A percentile compares a stretch with the other conserved stretches of the same genome.
phyloP scores from a whole-genome alignment of 2,329 filamentous ascomycete genomes.

The Fusarium oxysporum region DNA sequence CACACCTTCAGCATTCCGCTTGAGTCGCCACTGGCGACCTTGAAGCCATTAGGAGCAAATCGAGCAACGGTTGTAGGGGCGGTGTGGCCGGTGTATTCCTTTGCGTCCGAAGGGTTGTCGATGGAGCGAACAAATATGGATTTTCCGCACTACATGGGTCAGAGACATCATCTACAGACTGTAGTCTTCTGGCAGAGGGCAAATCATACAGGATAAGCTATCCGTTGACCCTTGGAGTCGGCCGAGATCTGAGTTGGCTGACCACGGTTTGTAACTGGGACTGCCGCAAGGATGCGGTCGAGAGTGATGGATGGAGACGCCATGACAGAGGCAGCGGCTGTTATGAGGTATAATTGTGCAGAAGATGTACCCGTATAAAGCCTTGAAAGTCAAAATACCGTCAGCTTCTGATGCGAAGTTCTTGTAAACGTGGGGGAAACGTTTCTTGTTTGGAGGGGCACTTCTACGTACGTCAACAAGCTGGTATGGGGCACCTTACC shows the following conservation, averaged over 20 bases:
- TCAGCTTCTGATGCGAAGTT: slow-evolving; percentile 20
- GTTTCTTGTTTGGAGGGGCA: slow-evolving; percentile 29
- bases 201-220: slow-evolving; percentile 86
- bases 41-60: slow-evolving; percentile 94
- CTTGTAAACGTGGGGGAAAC: slow-evolving; percentile 31
- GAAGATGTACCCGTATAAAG: neutral
- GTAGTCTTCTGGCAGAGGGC: neutral
- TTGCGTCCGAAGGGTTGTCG: slow-evolving; percentile 84
- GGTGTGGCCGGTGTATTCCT: slow-evolving; percentile 94
- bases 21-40: slow-evolving; percentile 90
- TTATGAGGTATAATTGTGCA: neutral
- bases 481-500: slow-evolving; percentile 27
- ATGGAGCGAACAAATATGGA: slow-evolving; percentile 96
- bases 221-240: slow-evolving; percentile 88
- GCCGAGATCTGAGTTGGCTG: slow-evolving; percentile 89
- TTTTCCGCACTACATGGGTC: slow-evolving; percentile 79
- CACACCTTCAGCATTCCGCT: slow-evolving; percentile 89
- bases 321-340: slow-evolving; percentile 42
- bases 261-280: slow-evolving; percentile 84
- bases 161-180: slow-evolving; percentile 10
- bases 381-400: slow-evolving; percentile 20
- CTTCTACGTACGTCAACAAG: slow-evolving; percentile 4
- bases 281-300: slow-evolving; percentile 82
- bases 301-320: slow-evolving; percentile 63
- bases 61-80: slow-evolving; percentile 89